phyloP scores from a whole-genome alignment of 2,329 filamentous ascomycete genomes.

The Bipolaris bicolor region DNA sequence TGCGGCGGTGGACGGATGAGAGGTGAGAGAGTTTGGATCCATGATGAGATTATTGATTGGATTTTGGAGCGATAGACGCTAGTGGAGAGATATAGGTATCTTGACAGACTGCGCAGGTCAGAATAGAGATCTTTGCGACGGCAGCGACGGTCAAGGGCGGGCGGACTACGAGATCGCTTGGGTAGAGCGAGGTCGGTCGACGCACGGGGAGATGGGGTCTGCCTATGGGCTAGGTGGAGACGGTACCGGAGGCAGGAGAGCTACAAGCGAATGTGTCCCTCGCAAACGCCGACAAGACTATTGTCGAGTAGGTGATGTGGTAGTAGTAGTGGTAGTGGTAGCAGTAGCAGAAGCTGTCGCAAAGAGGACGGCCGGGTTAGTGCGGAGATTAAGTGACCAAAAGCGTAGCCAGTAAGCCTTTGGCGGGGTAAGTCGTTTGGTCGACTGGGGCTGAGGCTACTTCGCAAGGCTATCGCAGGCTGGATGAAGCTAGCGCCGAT shows the following conservation, averaged over 20 bases:
- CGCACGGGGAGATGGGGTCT: slow-evolving; percentile 26
- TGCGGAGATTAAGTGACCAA: slow-evolving; percentile 41
- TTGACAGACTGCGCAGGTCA: slow-evolving; percentile 47
- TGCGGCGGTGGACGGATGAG: slow-evolving; percentile 86
- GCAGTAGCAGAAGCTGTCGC: slow-evolving; percentile 33
- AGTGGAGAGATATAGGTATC: slow-evolving; percentile 33
- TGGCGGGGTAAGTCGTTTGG: slow-evolving; percentile 31
- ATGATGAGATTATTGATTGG: slow-evolving; percentile 61
- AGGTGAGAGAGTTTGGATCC: slow-evolving; percentile 77
- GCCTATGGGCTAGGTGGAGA: slow-evolving; percentile 29
- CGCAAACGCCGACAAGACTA: slow-evolving; percentile 57
- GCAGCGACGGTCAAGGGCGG: slow-evolving; percentile 37
- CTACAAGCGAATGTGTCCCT: slow-evolving; percentile 99
- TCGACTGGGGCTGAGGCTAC: slow-evolving; percentile 36
- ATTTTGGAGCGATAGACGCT: slow-evolving; percentile 36
- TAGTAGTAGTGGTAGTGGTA: too few relatives aligned
- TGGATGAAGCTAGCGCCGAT: slow-evolving; percentile 41
- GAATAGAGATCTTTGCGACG: slow-evolving; percentile 33
- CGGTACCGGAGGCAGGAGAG: slow-evolving; percentile 77
- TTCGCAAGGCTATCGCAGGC: slow-evolving; percentile 34
- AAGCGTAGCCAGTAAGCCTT: slow-evolving; percentile 54
- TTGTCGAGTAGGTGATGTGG: slow-evolving; percentile 21
- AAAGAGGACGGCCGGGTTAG: slow-evolving; percentile 34
- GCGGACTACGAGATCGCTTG: slow-evolving; percentile 41
- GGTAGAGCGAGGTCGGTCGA: slow-evolving; percentile 42